Conservation (phyloP, 176 grass and related monocot species). For the Avena insularis region DNA sequence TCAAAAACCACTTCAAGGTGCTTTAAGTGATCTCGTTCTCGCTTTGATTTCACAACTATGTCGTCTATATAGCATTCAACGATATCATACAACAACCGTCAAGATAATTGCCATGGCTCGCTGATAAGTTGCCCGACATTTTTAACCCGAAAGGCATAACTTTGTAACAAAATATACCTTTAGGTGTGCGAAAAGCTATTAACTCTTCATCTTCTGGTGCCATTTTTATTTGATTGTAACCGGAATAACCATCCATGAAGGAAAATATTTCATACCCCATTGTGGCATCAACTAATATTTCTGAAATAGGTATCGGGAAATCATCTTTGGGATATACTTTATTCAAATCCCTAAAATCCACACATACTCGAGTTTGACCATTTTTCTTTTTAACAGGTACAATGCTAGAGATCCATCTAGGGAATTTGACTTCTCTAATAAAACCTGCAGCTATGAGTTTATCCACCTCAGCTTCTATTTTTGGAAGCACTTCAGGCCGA, state of each 20-base stretch:
- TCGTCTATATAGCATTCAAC: conserved; percentile 21
- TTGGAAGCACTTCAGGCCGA: neutral
- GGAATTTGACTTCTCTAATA: neutral
- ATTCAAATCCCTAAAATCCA: neutral
- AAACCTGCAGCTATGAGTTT: no score
- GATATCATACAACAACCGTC: neutral
- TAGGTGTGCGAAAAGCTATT: neutral
- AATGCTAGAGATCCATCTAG: neutral
- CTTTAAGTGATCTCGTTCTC: neutral
- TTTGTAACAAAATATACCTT: no score
- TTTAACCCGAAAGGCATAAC: no score
- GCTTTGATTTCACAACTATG: conserved; percentile 7
- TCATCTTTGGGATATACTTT: neutral
- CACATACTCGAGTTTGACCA: neutral
- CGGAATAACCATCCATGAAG: no score
- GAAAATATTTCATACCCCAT: no score
- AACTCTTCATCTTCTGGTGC: neutral
- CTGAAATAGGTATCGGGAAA: neutral
- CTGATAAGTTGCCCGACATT: neutral
- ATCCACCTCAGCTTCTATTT: neutral
- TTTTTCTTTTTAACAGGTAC: neutral
- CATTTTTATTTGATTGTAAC: no score
- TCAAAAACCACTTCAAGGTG: neutral
- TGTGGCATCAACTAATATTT: neutral
- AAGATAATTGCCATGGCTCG: neutral